These are phyloP conservation scores for Musa acuminata DNA, from an alignment of 176 grass and related monocot genomes.

Conservation along the genomic window DNA sequence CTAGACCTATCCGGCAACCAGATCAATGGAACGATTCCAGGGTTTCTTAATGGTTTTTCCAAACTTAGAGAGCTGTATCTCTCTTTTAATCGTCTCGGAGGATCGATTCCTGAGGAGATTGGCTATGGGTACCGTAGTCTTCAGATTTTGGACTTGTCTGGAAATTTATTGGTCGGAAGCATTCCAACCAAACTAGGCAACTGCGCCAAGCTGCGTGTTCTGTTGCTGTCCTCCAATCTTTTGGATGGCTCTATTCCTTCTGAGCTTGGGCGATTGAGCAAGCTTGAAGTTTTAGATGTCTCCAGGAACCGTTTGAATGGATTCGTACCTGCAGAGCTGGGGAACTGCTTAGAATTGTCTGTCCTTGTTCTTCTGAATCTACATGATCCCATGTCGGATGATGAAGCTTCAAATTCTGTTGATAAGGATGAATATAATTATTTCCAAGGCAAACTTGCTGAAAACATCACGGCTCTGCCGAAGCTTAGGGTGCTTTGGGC, in stretches of 20 bases:
- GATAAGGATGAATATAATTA: slow-evolving; percentile 43
- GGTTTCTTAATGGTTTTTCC: slow-evolving; percentile 12
- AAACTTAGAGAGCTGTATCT: slow-evolving; percentile 22
- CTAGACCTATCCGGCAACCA: slow-evolving; percentile 73
- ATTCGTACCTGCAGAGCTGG: slow-evolving; percentile 44
- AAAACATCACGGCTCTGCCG: slow-evolving; percentile 38
- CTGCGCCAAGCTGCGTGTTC: slow-evolving; percentile 39
- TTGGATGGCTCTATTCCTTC: slow-evolving; percentile 55
- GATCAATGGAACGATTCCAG: slow-evolving; percentile 28
- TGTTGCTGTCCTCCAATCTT: slow-evolving; percentile 57
- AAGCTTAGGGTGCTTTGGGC: slow-evolving; percentile 48
- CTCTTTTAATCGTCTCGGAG: slow-evolving; percentile 25
- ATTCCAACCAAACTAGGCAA: slow-evolving; percentile 54
- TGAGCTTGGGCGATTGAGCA: slow-evolving; percentile 49
- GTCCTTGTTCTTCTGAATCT: slow-evolving; percentile 54
- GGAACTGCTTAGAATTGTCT: slow-evolving; percentile 49
- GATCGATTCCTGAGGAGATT: slow-evolving; percentile 33
- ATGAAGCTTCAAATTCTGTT: slow-evolving; percentile 3
- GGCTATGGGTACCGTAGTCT: slow-evolving; percentile 27
- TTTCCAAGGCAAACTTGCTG: slow-evolving; percentile 38
- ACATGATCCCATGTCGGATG: slow-evolving; percentile 24
- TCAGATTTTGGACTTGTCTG: slow-evolving; percentile 40
- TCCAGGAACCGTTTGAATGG: slow-evolving; percentile 66
- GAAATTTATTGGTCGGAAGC: slow-evolving; percentile 36
- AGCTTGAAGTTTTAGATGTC: slow-evolving; percentile 57